A percentile compares a stretch with the other conserved stretches of the same genome.
These are phyloP conservation scores for Bryoerythrophyllum caledonicum DNA, from an alignment of 225 moss, liverwort and hornwort genomes.

Conservation along the genomic window DNA sequence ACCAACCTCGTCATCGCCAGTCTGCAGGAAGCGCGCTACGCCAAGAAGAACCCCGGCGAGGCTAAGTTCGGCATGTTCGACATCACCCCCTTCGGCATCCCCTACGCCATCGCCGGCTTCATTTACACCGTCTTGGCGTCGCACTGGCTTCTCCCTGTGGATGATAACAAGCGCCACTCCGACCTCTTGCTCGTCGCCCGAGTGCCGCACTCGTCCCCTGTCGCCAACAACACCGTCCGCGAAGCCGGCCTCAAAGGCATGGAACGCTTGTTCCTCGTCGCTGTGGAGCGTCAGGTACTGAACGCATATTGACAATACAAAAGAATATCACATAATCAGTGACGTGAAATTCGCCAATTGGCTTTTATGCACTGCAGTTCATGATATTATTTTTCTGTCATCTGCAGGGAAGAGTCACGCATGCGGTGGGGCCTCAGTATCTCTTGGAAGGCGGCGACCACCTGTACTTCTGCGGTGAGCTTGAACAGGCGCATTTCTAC, in stretches of 20 bases:
- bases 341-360: too few species aligned
- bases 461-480: conserved; percentile 37
- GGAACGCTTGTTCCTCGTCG: conserved; percentile 42
- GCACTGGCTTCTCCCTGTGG: conserved; percentile 31
- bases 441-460: conserved; percentile 28
- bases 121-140: conserved; percentile 33
- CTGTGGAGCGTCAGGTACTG: conserved; percentile 36
- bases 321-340: too few species aligned
- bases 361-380: neutral
- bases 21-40: conserved; percentile 15
- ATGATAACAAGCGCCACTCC: conserved; percentile 41
- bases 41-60: accelerated
- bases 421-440: conserved; percentile 43
- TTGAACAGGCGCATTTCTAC: conserved; percentile 34
- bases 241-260: conserved; percentile 43
- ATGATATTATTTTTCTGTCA: neutral
- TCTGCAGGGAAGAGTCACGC: conserved; percentile 36
- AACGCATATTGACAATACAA: neutral
- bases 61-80: conserved; percentile 31
- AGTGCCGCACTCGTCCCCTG: conserved; percentile 23
- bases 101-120: conserved; percentile 29
- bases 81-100: conserved; percentile 34
- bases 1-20: conserved; percentile 27
- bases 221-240: conserved; percentile 27
- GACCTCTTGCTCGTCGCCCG: conserved; percentile 31